These are phyloP conservation scores for Phtheirospermum japonicum DNA, from an alignment of 257 asterid species.

Conservation along the genomic window DNA sequence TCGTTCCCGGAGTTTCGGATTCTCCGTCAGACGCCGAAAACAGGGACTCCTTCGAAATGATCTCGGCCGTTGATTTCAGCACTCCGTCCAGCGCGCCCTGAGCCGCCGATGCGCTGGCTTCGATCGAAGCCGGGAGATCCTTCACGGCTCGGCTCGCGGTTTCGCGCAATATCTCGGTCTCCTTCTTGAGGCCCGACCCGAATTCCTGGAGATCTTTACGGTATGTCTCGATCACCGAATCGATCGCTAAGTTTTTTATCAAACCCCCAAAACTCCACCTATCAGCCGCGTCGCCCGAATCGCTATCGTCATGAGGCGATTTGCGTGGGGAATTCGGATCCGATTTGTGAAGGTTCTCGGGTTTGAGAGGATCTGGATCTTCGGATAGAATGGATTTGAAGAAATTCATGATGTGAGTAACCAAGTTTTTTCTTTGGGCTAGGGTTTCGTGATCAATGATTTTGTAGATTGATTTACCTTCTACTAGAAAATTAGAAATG, in stretches of 20 bases:
- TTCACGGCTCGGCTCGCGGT: constrained; percentile 84
- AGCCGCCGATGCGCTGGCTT: constrained; percentile 64
- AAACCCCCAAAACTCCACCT: constrained; percentile 76
- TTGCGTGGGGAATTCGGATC: constrained; percentile 33
- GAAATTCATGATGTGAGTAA: constrained; percentile 55
- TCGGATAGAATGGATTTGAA: constrained; percentile 74
- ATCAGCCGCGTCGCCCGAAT: constrained; percentile 29
- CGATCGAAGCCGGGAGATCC: constrained; percentile 92
- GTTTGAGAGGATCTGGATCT: constrained; percentile 51
- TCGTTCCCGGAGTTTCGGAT: constrained; percentile 52
- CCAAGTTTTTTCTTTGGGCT: neutral
- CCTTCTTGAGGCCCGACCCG: constrained; percentile 69
- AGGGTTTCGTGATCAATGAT: neutral
- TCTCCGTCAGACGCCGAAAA: constrained; percentile 49
- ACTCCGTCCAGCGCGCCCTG: constrained; percentile 67
- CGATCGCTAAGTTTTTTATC: constrained; percentile 53
- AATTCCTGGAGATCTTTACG: constrained; percentile 78
- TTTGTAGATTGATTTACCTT: neutral
- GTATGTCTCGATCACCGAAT: constrained; percentile 75
- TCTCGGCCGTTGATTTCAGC: constrained; percentile 64
- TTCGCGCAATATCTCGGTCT: constrained; percentile 71
- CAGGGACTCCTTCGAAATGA: constrained; percentile 56
- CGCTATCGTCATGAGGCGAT: constrained; percentile 19
- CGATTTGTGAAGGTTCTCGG: constrained; percentile 31
- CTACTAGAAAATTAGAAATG: no score